Evolutionary conservation across 2,329 filamentous ascomycete genomes (phyloP), one percentile per base, ranked within the genome.

Genomic region (Gnomoniopsis sp.): DNA sequence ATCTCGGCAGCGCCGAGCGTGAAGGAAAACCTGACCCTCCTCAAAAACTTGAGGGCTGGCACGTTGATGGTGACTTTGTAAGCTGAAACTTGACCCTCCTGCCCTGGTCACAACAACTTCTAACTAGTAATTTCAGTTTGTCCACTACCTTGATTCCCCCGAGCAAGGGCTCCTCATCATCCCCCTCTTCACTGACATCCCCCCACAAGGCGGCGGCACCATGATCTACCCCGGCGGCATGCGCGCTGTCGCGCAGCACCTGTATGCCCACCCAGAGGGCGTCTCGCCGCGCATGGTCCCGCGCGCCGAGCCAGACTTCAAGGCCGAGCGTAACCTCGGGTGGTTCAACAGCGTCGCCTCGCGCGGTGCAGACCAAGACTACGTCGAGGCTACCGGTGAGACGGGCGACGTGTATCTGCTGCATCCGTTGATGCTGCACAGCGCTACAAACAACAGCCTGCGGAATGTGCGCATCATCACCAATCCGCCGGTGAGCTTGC

Each of bases 121-220:
- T n/a, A 6, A 44, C 14, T 11, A 7, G 6, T 15, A 6, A 19
- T 19, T 17, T n/a, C 41, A 44, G 41, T 90, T 90, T 68, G 78
- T 87, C 6, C 87, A 90, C 73, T 90, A 86, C 64, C 80, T 90
- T 38, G 87, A 90, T 68, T 87, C 82, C 21, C 83, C 83, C 0
- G 88, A 90, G 72, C 88, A 90, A 69, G 88, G 78, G 0, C 72
- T 90, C 15, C 76, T 90, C 1, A 85, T 89, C 14, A 88, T 88
- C 44, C 87, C 87, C 1, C 70, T 89, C 6, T 90, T 87, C 73
- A 85, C 79, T 0, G 86, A 89, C 66, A 83, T 90, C 53, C 72
- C 74, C 10, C 71, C 81, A 0, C 76, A 79, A 36, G 88, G 87
- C 23, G 87, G 88, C 26, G 88, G 84, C 3, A 90, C 87, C 0